These are phyloP conservation scores for Phytophthora meadii DNA, from an alignment of 352 stramenopile species.

Conservation along the genomic window DNA sequence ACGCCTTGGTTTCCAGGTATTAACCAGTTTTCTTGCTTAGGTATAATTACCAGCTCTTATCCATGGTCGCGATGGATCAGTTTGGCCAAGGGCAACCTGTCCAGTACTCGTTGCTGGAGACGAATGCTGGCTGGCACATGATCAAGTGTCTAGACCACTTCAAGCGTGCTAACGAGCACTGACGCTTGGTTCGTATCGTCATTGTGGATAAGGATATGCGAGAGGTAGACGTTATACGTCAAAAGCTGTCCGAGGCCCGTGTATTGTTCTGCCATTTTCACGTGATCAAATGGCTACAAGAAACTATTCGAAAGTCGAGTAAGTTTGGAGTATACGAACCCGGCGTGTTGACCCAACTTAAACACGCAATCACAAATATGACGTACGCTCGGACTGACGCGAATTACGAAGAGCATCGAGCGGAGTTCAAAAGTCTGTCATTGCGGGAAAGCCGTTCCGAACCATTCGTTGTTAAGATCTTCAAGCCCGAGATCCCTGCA, in stretches of 20 bases:
- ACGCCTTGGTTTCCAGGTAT: too few species aligned
- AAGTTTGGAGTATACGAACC: neutral
- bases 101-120: slow-evolving; percentile 13
- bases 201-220: slow-evolving; percentile 18
- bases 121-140: slow-evolving; percentile 12
- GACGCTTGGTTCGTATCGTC: slow-evolving; percentile 4
- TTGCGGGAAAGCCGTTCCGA: neutral
- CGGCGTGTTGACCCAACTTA: neutral
- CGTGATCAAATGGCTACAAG: slow-evolving; percentile 2
- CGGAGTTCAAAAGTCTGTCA: neutral
- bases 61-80: slow-evolving; percentile 11
- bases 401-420: neutral
- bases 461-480: neutral
- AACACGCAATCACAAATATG: neutral
- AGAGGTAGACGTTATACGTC: slow-evolving; percentile 1
- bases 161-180: slow-evolving; percentile 14
- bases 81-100: slow-evolving; percentile 10
- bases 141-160: slow-evolving; percentile 4
- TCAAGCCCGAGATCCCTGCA: too few species aligned
- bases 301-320: neutral
- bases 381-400: neutral
- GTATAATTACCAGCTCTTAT: neutral
- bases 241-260: neutral
- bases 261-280: slow-evolving; percentile 2
- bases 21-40: too few species aligned